These are phyloP conservation scores for Phylloporus rhodoxanthus DNA, from an alignment of 768 basidiomycete genomes.

Conservation along the genomic window DNA sequence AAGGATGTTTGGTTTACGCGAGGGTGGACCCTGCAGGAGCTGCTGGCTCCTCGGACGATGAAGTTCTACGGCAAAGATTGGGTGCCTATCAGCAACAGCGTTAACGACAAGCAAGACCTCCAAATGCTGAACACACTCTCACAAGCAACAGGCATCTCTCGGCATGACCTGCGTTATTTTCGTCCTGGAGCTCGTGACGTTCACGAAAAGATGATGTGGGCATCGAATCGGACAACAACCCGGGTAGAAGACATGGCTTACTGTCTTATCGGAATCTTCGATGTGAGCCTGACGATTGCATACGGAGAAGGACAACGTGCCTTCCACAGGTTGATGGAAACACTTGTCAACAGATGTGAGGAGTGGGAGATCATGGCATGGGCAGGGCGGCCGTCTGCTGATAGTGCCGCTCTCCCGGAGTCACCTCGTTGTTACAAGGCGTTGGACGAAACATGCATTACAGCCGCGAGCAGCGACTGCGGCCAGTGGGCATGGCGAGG, in stretches of 20 bases:
- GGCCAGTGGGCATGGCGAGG: slow-evolving; percentile 18
- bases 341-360: slow-evolving; percentile 22
- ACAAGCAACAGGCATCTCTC: slow-evolving; percentile 23
- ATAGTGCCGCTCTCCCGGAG: slow-evolving; percentile 28
- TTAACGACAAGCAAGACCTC: slow-evolving; percentile 25
- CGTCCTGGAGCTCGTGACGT: slow-evolving; percentile 22
- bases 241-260: slow-evolving; percentile 31
- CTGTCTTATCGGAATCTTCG: slow-evolving; percentile 30
- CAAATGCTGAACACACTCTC: slow-evolving; percentile 22
- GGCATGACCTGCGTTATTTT: slow-evolving; percentile 21
- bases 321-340: slow-evolving; percentile 27
- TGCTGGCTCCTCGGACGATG: slow-evolving; percentile 26
- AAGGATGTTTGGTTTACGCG: slow-evolving; percentile 30
- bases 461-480: neutral
- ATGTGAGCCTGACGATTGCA: slow-evolving; percentile 30
- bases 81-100: slow-evolving; percentile 19
- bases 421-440: slow-evolving; percentile 27
- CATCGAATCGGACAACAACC: slow-evolving; percentile 31
- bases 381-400: slow-evolving; percentile 22
- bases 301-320: slow-evolving; percentile 32
- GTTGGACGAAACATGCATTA: slow-evolving; percentile 5
- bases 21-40: slow-evolving; percentile 29
- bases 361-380: slow-evolving; percentile 33
- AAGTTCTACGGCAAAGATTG: slow-evolving; percentile 29
- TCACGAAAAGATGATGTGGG: slow-evolving; percentile 31